Conservation (phyloP, 1,284 basidiomycete species). For the Ustilago esculenta region DNA sequence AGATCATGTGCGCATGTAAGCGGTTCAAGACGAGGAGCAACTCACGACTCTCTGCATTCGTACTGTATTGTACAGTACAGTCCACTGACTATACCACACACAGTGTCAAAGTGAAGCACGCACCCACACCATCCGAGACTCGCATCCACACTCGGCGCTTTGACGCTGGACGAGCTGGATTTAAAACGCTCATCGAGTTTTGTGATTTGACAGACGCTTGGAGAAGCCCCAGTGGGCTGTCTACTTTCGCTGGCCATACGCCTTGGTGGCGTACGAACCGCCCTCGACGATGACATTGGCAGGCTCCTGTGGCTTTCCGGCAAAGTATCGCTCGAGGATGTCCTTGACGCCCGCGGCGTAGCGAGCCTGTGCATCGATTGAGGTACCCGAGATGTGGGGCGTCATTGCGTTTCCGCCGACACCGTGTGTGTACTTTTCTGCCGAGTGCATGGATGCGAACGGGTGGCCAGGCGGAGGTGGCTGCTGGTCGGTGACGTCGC, state of each 20-base stretch:
- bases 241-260: constrained; percentile 61
- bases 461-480: constrained; percentile 74
- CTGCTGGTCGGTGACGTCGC: constrained; percentile 67
- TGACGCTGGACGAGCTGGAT: too few relatives aligned
- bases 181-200: too few relatives aligned
- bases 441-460: constrained; percentile 77
- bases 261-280: constrained; percentile 65
- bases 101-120: too few relatives aligned
- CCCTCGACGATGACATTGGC: constrained; percentile 77
- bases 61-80: too few relatives aligned
- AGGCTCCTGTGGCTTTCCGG: constrained; percentile 73
- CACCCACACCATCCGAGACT: too few relatives aligned
- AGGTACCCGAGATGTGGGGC: constrained; percentile 71
- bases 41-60: too few relatives aligned
- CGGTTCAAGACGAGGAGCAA: too few relatives aligned
- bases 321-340: constrained; percentile 83
- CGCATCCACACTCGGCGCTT: too few relatives aligned
- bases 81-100: too few relatives aligned
- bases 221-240: too few relatives aligned
- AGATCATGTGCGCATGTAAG: too few relatives aligned
- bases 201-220: too few relatives aligned
- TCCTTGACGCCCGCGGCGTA: constrained; percentile 83
- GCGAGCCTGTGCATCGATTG: constrained; percentile 87
- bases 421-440: constrained; percentile 72
- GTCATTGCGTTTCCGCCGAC: constrained; percentile 72